Base-by-base conservation (phyloP, 2,329 filamentous ascomycete genomes). In the Knoxdaviesia capensis region DNA sequence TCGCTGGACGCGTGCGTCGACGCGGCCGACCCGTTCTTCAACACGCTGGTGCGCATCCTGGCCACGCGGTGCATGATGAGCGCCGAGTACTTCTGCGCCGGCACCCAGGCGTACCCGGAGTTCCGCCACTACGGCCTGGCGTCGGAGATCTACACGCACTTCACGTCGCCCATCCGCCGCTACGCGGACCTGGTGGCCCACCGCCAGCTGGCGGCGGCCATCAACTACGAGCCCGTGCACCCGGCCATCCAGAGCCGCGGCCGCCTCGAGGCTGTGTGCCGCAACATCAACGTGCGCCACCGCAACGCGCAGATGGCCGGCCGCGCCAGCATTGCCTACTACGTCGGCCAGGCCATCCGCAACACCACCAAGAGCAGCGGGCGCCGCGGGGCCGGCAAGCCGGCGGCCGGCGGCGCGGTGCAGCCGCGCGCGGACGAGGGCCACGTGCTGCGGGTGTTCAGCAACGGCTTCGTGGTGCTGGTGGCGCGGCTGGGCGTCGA, bases 11-110 rank as follows among this genome's bases (percentile, higher is more conserved):
- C 62, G 33, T 98, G 90, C 56, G 68, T 80, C 39, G 87, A 94
- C 54, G 61, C 76, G 0, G 56, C 65, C 7, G 83, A 96, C 52
- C 85, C 88, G 31, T 98, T 94, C 66, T 96, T 98, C 72, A 98
- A 98, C 69, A 98, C 88, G 2, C 75, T 98, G 29, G 80, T 98
- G 51, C 84, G 90, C 56, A 94, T 98, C 61, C 82, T 98, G 65
- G 90, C 90, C 7, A 98, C 90, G 6, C 80, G 90, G 28, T 98
- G 90, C 71, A 98, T 98, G 90, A 94, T 94, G 69, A 90, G 85
- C 42, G 90, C 90, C 47, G 90, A 98, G 61, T 98, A 98, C 63
- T 98, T 98, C 62, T 90, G 83, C 62, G 83, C 88, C 0, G 90
- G 90, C 46, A 87, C 86, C 6, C 86, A 94, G 57, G 76, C 87